These are phyloP conservation scores for Emmonsiellopsis sp. DNA, from an alignment of 2,329 filamentous ascomycete genomes.

Conservation along the genomic window DNA sequence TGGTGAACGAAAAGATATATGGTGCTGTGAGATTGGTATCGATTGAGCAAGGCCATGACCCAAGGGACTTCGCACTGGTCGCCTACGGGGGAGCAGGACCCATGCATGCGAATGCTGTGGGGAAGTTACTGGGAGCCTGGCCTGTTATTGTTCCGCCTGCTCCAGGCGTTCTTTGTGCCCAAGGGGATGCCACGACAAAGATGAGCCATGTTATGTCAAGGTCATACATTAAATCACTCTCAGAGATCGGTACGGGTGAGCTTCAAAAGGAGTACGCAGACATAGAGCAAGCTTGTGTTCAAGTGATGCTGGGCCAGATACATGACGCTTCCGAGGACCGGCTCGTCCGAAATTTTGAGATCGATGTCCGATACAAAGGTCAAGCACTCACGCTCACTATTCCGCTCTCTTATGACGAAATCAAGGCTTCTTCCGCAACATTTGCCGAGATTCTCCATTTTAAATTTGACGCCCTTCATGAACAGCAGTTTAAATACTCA, in stretches of 20 bases:
- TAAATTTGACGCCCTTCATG: constrained; percentile 35
- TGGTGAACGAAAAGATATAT: constrained; percentile 46
- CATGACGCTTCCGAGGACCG: constrained; percentile 19
- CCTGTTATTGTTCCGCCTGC: constrained; percentile 43
- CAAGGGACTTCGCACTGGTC: constrained; percentile 43
- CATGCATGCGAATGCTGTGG: constrained; percentile 43
- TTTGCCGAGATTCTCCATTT: constrained; percentile 26
- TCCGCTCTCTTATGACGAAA: constrained; percentile 26
- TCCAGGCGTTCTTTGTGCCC: constrained; percentile 41
- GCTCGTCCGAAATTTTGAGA: constrained; percentile 25
- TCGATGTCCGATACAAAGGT: constrained; percentile 42
- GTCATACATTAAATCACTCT: constrained; percentile 38
- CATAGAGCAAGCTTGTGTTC: constrained; percentile 30
- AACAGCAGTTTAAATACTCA: constrained; percentile 40
- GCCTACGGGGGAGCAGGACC: constrained; percentile 45
- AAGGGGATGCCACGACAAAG: constrained; percentile 43
- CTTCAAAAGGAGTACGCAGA: constrained; percentile 23
- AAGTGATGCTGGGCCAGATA: constrained; percentile 32
- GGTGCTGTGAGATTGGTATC: constrained; percentile 43
- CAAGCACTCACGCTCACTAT: constrained; percentile 34
- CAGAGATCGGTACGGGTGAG: constrained; percentile 26
- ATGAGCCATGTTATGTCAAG: constrained; percentile 40
- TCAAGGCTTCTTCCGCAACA: constrained; percentile 19
- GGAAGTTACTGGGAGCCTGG: constrained; percentile 42
- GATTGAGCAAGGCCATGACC: constrained; percentile 45